Base-by-base conservation (phyloP, 129 eudicot genomes). In the Flaveria sonorensis region DNA sequence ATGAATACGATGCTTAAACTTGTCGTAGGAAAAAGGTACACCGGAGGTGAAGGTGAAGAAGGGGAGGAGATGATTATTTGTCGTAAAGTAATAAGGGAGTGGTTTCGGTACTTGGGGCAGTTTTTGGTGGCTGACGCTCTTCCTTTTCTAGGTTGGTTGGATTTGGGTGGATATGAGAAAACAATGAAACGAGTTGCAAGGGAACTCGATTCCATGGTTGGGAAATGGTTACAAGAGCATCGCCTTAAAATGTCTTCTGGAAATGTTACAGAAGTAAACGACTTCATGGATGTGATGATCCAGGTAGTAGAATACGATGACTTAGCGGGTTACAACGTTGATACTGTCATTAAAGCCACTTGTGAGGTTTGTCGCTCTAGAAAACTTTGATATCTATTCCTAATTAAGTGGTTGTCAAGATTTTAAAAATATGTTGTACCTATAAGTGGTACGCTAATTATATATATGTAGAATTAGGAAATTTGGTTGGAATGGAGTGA, bases 141-240 rank as follows among this genome's bases (percentile, higher is more conserved):
- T 23, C 86, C 86, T 1, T 82, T 72, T 45, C 26, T 82, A 45
- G 20, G 78, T 52, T 82, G 86, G 86, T 18, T 82, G 9, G 82
- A 71, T 68, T 40, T 81, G 39, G 85, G 81, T 3, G 81, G 81
- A 32, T 4, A 75, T 6, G 78, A 81, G 10, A 81, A 75, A 24
- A 39, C 18, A 26, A 81, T 76, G 85, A 71, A 61, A 9, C 51
- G 61, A 39, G 56, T 65, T 16, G 67, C 68, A 2, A 76, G 5
- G 26, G 68, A 81, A 59, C 57, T 81, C 13, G 81, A 76, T 60
- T 15, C n/a, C 10, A 62, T 81, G 13, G 15, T 76, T 47, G 71
- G 68, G 12, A 69, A 28, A 20, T 81, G 81, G 85, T 28, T 76
- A 48, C 68, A 61, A 7, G 85, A 81, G 40, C 85, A 76, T 40